Evolutionary conservation across 2,329 filamentous ascomycete species (phyloP).

Genomic region (Zarea fungicola): DNA sequence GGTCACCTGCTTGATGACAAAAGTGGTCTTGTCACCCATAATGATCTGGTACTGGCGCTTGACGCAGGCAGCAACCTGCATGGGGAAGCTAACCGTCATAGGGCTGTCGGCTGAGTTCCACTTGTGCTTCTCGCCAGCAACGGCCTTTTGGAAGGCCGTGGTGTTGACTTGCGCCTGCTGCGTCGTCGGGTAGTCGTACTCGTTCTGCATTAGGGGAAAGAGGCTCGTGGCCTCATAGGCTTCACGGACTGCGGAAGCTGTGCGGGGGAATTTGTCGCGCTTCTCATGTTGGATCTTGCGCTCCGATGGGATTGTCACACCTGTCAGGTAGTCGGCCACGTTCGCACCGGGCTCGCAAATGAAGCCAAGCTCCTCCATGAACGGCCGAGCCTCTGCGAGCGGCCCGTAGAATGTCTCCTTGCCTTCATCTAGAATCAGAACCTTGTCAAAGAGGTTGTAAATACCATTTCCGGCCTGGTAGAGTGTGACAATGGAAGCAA

Average conservation of each 20-base stretch:
- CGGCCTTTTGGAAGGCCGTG: conserved; percentile 47
- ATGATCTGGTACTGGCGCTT: conserved; percentile 60
- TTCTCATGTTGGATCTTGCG: conserved; percentile 49
- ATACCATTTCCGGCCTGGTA: conserved; percentile 69
- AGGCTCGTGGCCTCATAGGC: conserved; percentile 50
- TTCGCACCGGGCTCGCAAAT: conserved; percentile 57
- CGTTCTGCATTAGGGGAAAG: conserved; percentile 43
- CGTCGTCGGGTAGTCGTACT: conserved; percentile 53
- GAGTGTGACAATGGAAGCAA: conserved; percentile 57
- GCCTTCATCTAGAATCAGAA: conserved; percentile 61
- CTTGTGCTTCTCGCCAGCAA: conserved; percentile 50
- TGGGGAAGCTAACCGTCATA: conserved; percentile 48
- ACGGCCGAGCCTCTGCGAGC: conserved; percentile 51
- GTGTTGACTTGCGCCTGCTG: conserved; percentile 44
- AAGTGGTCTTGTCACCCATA: conserved; percentile 58
- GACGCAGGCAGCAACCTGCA: conserved; percentile 53
- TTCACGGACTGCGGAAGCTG: conserved; percentile 36
- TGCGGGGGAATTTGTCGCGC: conserved; percentile 41
- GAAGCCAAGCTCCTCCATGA: conserved; percentile 62
- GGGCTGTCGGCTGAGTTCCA: conserved; percentile 48
- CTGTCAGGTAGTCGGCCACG: conserved; percentile 60
- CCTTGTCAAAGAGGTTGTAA: conserved; percentile 66
- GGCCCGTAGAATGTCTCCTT: conserved; percentile 63
- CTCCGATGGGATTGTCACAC: conserved; percentile 63
- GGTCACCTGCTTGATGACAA: conserved; percentile 56